A percentile compares a stretch with the other conserved stretches of the same genome.
phyloP scores from a whole-genome alignment of 2,329 filamentous ascomycete species.

The Magnaporthiopsis poae region DNA sequence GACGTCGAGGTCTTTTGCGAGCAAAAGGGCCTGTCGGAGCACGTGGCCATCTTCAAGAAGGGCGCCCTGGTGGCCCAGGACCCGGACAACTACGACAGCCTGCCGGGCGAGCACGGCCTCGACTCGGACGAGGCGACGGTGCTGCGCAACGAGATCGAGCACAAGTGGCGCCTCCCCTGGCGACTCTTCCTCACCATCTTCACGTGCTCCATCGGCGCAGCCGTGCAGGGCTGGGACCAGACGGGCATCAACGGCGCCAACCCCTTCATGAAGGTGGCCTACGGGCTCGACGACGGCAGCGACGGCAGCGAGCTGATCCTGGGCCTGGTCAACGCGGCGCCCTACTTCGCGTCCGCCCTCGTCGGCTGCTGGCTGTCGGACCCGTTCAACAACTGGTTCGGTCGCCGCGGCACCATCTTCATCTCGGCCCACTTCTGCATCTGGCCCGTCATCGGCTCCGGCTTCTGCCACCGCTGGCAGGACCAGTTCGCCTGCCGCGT shows the following conservation, averaged over 20 bases:
- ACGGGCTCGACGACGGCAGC: constrained; percentile 32
- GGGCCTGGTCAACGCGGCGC: constrained; percentile 55
- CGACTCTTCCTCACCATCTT: constrained; percentile 58
- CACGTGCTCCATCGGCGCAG: constrained; percentile 59
- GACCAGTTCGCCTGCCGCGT: constrained; percentile 63
- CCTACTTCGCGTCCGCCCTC: constrained; percentile 38
- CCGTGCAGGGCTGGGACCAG: constrained; percentile 62
- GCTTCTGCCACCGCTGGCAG: constrained; percentile 61
- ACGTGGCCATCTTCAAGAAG: constrained; percentile 50
- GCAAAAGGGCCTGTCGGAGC: constrained; percentile 45
- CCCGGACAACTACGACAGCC: constrained; percentile 50
- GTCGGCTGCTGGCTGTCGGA: constrained; percentile 59
- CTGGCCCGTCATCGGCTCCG: constrained; percentile 59
- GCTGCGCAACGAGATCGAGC: constrained; percentile 51
- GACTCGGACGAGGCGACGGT: constrained; percentile 48
- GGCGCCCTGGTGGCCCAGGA: constrained; percentile 68
- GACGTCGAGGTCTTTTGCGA: constrained; percentile 12
- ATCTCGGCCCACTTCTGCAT: constrained; percentile 64
- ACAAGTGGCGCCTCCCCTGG: constrained; percentile 57
- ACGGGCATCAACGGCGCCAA: constrained; percentile 56
- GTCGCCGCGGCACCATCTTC: constrained; percentile 55
- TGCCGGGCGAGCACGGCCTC: constrained; percentile 48
- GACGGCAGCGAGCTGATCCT: constrained; percentile 37
- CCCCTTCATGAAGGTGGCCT: constrained; percentile 47
- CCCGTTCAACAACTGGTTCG: constrained; percentile 34